Evolutionary conservation across 2,329 filamentous ascomycete species (phyloP), one percentile per base, ranked within the genome.

Genomic region (Talaromyces sp.): DNA sequence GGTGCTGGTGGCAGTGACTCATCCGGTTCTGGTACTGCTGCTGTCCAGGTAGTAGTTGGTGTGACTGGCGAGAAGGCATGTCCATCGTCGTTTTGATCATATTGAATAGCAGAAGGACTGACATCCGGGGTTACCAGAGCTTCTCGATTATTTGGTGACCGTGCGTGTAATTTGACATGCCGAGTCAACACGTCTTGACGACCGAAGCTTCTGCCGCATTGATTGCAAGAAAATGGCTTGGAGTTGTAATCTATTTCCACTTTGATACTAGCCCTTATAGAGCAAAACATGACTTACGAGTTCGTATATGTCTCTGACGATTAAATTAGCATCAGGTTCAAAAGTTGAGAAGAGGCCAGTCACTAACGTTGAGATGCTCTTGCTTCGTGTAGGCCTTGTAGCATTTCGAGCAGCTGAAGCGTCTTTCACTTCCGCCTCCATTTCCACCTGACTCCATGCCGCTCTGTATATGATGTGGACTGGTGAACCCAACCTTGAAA

Each of bases 101-200:
- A 22, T 3, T 47, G 43, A 8, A 47, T 47, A 13, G 43, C 43
- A 22, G 43, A 47, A 6, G 43, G 19, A 47, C 43, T 47, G 4
- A 47, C 43, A 22, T 47, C 43, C 3, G 43, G 43, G 0, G 43
- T 47, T 47, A 8, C 43, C 9, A 47, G 4, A 47, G 19, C 43
- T 5, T 47, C 43, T 13, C 19, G 43, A 2, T 47, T 47, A 22
- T 24, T 47, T 47, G 43, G 43, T 3, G 43, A 22, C 9, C 19
- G 43, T 47, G 39, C 45, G 63, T 72, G 70, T 22, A 71, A 61
- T 64, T 58, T 68, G 37, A 65, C 59, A 50, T 70, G 70, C 27
- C 70, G 65, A 22, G 63, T 65, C 24, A 70, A 65, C 1, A 69
- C 70, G 63, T 72, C 70, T 27, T 70, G 69, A 54, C 70, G 69